Evolutionary conservation across 129 eudicot genomes (phyloP).

Genomic region (Glebionis coronaria): DNA sequence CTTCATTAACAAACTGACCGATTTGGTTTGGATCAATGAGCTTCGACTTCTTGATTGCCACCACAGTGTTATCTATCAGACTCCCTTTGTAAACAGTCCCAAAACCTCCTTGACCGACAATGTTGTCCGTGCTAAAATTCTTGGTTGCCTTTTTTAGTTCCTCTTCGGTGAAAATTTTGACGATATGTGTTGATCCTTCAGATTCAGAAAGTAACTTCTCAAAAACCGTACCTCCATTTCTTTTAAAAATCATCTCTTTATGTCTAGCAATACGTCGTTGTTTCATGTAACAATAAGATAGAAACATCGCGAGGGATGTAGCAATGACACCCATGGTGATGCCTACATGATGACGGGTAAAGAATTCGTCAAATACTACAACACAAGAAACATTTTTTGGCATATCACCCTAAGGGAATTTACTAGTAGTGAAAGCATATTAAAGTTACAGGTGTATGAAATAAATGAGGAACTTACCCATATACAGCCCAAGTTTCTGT

Average conservation of each 20-base stretch:
- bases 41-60: constrained; percentile 32
- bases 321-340: constrained; percentile 13
- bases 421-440: too few relatives aligned
- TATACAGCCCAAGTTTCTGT: constrained; percentile 21
- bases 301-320: constrained; percentile 16
- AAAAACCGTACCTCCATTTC: constrained; percentile 26
- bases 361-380: background rate
- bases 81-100: constrained; percentile 27
- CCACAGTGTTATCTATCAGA: constrained; percentile 5
- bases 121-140: constrained; percentile 10
- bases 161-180: constrained; percentile 23
- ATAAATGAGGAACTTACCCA: constrained; percentile 7
- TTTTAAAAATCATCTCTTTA: constrained; percentile 22
- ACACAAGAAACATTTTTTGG: background rate
- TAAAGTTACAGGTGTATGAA: background rate
- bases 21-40: constrained; percentile 20
- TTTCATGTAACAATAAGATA: constrained; percentile 16
- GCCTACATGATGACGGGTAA: constrained; percentile 6
- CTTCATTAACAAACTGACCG: constrained; percentile 27
- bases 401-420: too few relatives aligned
- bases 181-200: constrained; percentile 14
- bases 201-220: constrained; percentile 26
- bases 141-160: constrained; percentile 30
- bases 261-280: constrained; percentile 20
- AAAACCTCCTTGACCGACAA: constrained; percentile 22